phyloP scores from a whole-genome alignment of 2,329 filamentous ascomycete genomes.

The Talaromyces sp. region DNA sequence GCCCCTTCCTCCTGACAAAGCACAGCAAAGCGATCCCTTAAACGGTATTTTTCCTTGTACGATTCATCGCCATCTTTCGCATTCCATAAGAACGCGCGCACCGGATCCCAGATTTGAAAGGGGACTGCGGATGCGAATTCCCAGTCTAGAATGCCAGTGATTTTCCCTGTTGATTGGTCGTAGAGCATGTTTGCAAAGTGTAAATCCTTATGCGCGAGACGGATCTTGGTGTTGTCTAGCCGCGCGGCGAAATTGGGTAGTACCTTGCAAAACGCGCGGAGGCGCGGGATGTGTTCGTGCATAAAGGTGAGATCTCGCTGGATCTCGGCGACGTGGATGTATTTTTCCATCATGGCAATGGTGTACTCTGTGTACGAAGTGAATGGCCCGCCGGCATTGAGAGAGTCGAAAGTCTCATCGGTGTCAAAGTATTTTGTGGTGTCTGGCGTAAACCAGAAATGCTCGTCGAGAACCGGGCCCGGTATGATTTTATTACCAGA shows the following conservation, averaged over 20 bases:
- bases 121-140: slow-evolving; percentile 36
- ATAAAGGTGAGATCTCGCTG: slow-evolving; percentile 23
- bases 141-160: slow-evolving; percentile 35
- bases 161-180: slow-evolving; percentile 16
- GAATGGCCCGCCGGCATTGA: slow-evolving; percentile 15
- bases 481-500: slow-evolving; percentile 7
- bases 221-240: slow-evolving; percentile 18
- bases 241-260: not conserved
- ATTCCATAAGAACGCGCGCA: slow-evolving; percentile 33
- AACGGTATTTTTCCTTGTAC: slow-evolving; percentile 18
- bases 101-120: slow-evolving; percentile 30
- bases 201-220: slow-evolving; percentile 35
- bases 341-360: slow-evolving; percentile 18
- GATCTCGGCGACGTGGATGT: slow-evolving; percentile 21
- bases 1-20: slow-evolving; percentile 16
- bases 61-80: slow-evolving; percentile 15
- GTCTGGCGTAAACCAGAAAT: slow-evolving; percentile 32
- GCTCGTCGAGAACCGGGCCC: slow-evolving; percentile 30
- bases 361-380: slow-evolving; percentile 23
- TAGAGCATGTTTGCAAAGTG: slow-evolving; percentile 36
- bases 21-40: slow-evolving; percentile 22
- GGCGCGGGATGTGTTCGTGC: slow-evolving; percentile 22
- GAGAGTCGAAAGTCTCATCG: slow-evolving; percentile 5
- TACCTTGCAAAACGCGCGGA: slow-evolving; percentile 19
- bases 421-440: slow-evolving; percentile 22